These are phyloP conservation scores for Hymenoscyphus repandus DNA, from an alignment of 2,329 filamentous ascomycete genomes.

Conservation along the genomic window DNA sequence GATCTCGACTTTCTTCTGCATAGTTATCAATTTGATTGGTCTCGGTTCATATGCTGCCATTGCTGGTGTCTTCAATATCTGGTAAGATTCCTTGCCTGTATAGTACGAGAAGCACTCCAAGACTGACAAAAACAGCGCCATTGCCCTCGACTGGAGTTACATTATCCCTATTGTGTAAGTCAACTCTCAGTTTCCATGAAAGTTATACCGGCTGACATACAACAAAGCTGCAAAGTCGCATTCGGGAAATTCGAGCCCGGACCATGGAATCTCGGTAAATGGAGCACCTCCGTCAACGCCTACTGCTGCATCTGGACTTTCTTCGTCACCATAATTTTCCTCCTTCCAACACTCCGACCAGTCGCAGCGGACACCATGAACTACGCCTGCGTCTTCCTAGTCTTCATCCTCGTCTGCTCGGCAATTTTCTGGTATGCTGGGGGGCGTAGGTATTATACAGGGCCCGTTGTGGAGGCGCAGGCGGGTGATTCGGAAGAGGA, in stretches of 20 bases:
- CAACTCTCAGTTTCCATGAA: not conserved
- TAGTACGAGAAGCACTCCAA: too few relatives aligned
- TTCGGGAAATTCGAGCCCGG: conserved; percentile 45
- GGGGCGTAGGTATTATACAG: conserved; percentile 44
- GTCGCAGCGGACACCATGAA: conserved; percentile 47
- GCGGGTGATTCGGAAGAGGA: not conserved
- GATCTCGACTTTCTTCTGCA: conserved; percentile 49
- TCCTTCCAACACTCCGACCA: conserved; percentile 44
- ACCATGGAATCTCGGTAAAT: conserved; percentile 45
- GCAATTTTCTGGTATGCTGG: conserved; percentile 40
- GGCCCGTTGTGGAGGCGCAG: conserved; percentile 34
- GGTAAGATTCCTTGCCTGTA: conserved; percentile 2
- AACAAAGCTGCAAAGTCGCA: conserved; percentile 41
- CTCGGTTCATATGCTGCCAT: conserved; percentile 51
- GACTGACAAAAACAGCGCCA: conserved; percentile 33
- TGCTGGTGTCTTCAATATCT: conserved; percentile 48
- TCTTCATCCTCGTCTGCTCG: conserved; percentile 40
- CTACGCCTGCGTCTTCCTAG: conserved; percentile 47
- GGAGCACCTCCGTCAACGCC: conserved; percentile 38
- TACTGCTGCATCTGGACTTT: conserved; percentile 47
- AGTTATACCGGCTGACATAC: not conserved
- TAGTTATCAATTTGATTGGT: conserved; percentile 53
- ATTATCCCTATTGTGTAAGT: conserved; percentile 47
- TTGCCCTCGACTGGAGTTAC: conserved; percentile 51
- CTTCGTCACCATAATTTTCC: conserved; percentile 49